Conservation (phyloP, 202 grass and related monocot genomes). For the Setaria italica region DNA sequence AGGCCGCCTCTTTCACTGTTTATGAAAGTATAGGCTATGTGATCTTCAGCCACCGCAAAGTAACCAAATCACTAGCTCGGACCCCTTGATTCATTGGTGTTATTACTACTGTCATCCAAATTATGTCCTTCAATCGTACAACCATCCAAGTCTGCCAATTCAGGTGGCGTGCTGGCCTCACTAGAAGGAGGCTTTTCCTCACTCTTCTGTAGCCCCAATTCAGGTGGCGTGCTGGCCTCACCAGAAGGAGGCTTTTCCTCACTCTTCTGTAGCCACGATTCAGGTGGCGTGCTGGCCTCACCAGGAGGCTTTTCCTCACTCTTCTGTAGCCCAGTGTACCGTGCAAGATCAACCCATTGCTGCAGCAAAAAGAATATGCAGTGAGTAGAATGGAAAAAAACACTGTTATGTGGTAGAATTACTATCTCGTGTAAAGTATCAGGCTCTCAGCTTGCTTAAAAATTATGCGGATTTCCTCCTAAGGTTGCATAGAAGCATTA, state of each 20-base stretch:
- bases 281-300: conserved; percentile 48
- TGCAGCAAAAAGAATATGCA: conserved; percentile 49
- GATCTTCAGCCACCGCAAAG: conserved; percentile 8
- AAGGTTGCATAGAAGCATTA: background rate
- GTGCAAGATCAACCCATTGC: conserved; percentile 99
- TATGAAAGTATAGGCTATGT: conserved; percentile 7
- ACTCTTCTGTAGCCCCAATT: conserved; percentile 39
- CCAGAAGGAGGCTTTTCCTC: conserved; percentile 46
- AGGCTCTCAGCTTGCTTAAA: conserved; percentile 21
- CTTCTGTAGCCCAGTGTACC: conserved; percentile 81
- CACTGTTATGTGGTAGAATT: background rate
- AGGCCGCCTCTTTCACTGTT: background rate
- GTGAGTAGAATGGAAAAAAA: conserved; percentile 1
- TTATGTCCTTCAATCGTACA: conserved; percentile 54
- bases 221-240: conserved; percentile 48
- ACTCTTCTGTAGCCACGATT: conserved; percentile 36
- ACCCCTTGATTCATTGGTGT: conserved; percentile 49
- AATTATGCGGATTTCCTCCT: conserved; percentile 16
- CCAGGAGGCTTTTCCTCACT: conserved; percentile 47
- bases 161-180: conserved; percentile 49
- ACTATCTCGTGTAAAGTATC: conserved; percentile 11
- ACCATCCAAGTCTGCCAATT: conserved; percentile 60
- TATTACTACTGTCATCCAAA: conserved; percentile 54
- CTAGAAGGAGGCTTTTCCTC: conserved; percentile 46
- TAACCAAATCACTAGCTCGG: conserved; percentile 39